These are phyloP conservation scores for Seiridium unicorne DNA, from an alignment of 2,329 filamentous ascomycete genomes.

Conservation along the genomic window DNA sequence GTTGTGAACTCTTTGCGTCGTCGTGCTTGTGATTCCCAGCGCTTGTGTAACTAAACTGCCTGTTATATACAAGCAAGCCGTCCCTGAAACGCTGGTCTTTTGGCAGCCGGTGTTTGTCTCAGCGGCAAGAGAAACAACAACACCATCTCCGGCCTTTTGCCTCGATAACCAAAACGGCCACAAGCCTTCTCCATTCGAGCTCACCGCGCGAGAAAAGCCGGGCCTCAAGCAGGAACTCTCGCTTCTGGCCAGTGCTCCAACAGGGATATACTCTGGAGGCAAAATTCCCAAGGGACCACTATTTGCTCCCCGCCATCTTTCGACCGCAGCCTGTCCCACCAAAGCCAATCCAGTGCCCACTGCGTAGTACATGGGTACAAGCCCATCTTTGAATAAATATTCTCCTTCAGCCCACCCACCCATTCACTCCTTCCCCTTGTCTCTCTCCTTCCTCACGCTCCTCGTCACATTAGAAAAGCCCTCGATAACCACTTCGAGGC, in stretches of 20 bases:
- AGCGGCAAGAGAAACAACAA: no score
- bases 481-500: conserved; percentile 3
- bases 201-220: neutral
- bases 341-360: conserved; percentile 4
- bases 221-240: neutral
- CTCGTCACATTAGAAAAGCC: neutral
- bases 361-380: neutral
- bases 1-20: neutral
- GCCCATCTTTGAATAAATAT: conserved; percentile 6
- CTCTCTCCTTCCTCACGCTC: neutral
- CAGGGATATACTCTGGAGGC: conserved; percentile 6
- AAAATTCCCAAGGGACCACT: neutral
- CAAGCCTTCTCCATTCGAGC: neutral
- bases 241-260: neutral
- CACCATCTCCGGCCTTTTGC: no score
- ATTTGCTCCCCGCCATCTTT: conserved; percentile 4
- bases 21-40: neutral
- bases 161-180: neutral
- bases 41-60: neutral
- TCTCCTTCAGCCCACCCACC: conserved; percentile 1
- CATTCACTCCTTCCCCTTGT: neutral
- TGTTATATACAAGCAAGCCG: no score
- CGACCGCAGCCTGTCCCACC: conserved; percentile 3
- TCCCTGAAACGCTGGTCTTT: no score
- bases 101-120: no score